phyloP scores from a whole-genome alignment of 148 eudicot species.

The Simmondsia chinensis region DNA sequence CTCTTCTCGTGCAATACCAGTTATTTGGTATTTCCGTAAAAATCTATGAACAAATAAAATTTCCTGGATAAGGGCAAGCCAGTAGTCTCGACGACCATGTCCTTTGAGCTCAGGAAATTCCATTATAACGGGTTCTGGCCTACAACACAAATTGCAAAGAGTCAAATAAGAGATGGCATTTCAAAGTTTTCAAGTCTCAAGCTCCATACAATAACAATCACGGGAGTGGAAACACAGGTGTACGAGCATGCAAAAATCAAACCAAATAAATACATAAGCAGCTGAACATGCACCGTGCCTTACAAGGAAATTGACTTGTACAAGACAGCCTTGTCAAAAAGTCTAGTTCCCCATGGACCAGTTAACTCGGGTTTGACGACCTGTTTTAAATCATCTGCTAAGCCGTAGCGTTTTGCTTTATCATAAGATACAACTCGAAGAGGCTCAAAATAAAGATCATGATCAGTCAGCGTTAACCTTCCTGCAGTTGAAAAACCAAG shows the following conservation, averaged over 20 bases:
- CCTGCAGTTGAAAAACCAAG: conserved; percentile 37
- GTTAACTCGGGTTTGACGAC: conserved; percentile 85
- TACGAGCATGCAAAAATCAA: too few species aligned
- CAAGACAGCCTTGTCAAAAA: conserved; percentile 85
- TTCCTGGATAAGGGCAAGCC: conserved; percentile 81
- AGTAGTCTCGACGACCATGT: conserved; percentile 87
- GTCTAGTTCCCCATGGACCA: conserved; percentile 94
- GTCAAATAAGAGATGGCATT: neutral
- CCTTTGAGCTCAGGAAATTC: conserved; percentile 99
- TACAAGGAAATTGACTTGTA: conserved; percentile 80
- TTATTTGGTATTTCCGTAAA: conserved; percentile 52
- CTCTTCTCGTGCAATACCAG: conserved; percentile 61
- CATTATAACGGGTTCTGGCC: conserved; percentile 78
- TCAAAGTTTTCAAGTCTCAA: conserved; percentile 5
- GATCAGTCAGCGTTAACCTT: conserved; percentile 75
- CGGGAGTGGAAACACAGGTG: too few species aligned
- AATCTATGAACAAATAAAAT: conserved; percentile 67
- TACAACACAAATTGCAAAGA: conserved; percentile 21
- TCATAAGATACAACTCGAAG: conserved; percentile 85
- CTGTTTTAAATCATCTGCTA: conserved; percentile 78
- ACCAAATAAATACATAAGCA: conserved; percentile 1
- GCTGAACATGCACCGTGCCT: conserved; percentile 21
- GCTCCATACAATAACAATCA: too few species aligned
- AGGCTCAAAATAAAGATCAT: conserved; percentile 90
- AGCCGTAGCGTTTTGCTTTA: conserved; percentile 61